A percentile compares a stretch with the other conserved stretches of the same genome.
Evolutionary conservation across 345 rosid genomes (phyloP).

Genomic region (Hypericum androsaemum): DNA sequence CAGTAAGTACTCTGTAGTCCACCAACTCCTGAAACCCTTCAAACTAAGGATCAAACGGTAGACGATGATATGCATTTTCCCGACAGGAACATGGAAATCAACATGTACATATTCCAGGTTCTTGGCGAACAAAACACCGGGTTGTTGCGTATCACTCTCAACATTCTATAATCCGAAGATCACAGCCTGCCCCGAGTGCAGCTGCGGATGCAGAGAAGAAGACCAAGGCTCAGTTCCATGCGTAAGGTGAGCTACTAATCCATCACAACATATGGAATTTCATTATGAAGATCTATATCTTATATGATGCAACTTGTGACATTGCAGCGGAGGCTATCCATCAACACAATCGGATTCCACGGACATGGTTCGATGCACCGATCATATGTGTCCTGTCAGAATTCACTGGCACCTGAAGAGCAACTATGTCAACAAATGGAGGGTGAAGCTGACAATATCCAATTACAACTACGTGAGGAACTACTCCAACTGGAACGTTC

Average conservation of each 20-base stretch:
- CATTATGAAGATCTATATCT: no score
- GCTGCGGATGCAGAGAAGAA: conserved; percentile 55
- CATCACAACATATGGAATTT: no score
- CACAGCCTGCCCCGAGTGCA: conserved; percentile 41
- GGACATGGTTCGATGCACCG: conserved; percentile 42
- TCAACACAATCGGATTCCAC: conserved; percentile 4
- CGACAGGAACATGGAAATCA: conserved; percentile 57
- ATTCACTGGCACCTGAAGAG: conserved; percentile 55
- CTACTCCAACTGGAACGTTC: conserved; percentile 48
- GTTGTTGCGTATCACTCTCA: conserved; percentile 51
- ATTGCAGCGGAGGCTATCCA: conserved; percentile 22
- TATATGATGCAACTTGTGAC: neutral
- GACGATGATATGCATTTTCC: neutral
- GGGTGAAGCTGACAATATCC: conserved; percentile 42
- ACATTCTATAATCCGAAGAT: conserved; percentile 43
- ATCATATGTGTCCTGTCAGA: conserved; percentile 46
- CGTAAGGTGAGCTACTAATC: conserved; percentile 26
- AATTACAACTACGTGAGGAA: conserved; percentile 40
- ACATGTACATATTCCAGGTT: conserved; percentile 45
- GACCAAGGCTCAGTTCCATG: conserved; percentile 23
- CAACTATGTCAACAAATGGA: conserved; percentile 39
- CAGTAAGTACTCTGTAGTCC: conserved; percentile 29
- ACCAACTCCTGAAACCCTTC: neutral
- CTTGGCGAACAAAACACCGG: conserved; percentile 34
- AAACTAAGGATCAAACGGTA: neutral